Evolutionary conservation across 2,329 filamentous ascomycete genomes (phyloP).

Genomic region (Cercospora berteroae): DNA sequence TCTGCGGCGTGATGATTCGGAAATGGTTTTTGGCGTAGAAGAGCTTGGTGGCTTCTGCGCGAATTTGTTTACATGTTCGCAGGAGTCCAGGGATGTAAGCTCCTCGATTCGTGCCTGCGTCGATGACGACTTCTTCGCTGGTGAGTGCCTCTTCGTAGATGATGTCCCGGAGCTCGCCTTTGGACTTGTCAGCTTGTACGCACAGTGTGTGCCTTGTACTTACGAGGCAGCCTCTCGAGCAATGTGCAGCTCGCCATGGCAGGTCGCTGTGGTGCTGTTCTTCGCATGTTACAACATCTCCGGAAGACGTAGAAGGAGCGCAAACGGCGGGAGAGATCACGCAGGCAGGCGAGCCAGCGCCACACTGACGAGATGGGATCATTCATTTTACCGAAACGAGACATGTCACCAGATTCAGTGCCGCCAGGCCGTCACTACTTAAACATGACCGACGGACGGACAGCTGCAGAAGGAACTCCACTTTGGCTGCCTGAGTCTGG

Average conservation of each 20-base stretch:
- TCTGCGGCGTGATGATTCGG: not conserved
- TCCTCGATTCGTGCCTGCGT: not conserved
- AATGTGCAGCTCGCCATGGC: constrained; percentile 12
- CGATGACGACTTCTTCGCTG: not conserved
- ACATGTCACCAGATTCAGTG: constrained; percentile 5
- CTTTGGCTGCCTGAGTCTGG: constrained; percentile 3
- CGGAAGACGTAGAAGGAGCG: not conserved
- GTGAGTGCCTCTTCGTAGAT: constrained; percentile 13
- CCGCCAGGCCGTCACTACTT: constrained; percentile 3
- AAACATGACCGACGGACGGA: constrained; percentile 6
- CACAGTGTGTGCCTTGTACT: not conserved
- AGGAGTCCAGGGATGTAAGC: constrained; percentile 7
- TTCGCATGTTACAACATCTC: not conserved
- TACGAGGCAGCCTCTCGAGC: constrained; percentile 15
- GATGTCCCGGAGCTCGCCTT: constrained; percentile 14
- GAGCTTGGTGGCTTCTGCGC: constrained; percentile 12
- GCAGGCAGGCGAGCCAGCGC: not conserved
- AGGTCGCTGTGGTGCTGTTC: not conserved
- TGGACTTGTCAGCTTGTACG: not conserved
- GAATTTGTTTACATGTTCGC: constrained; percentile 15
- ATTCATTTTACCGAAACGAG: constrained; percentile 8
- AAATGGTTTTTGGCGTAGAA: constrained; percentile 14
- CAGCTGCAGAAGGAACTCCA: constrained; percentile 8
- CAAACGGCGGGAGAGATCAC: not conserved
- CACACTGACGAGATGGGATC: not conserved